These are phyloP conservation scores for Oryza rufipogon DNA, from an alignment of 176 grass and related monocot species.

Conservation along the genomic window DNA sequence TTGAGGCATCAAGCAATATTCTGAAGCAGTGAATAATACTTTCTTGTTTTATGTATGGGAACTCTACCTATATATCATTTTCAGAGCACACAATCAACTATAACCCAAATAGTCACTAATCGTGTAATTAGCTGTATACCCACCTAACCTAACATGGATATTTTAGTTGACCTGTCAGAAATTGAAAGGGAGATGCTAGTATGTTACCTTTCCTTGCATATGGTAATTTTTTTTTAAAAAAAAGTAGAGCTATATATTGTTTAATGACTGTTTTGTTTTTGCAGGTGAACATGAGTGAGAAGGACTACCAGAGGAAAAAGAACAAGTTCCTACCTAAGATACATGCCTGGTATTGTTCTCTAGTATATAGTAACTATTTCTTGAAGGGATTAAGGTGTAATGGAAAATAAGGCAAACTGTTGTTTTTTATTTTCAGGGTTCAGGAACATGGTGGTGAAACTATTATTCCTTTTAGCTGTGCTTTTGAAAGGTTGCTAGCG, in stretches of 20 bases:
- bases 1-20: background rate
- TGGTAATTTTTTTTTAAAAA: background rate
- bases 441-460: slow-evolving; percentile 92
- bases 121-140: background rate
- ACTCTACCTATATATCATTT: background rate
- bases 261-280: slow-evolving; percentile 41
- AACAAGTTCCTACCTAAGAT: slow-evolving; percentile 99
- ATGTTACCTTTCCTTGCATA: background rate
- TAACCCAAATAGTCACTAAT: background rate
- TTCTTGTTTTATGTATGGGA: background rate
- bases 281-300: slow-evolving; percentile 99
- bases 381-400: background rate
- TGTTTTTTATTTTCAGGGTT: slow-evolving; percentile 58
- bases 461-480: slow-evolving; percentile 95
- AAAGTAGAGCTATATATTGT: slow-evolving; percentile 7
- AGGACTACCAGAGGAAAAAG: slow-evolving; percentile 96
- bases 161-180: background rate
- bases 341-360: slow-evolving; percentile 79
- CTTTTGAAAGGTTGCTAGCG: slow-evolving; percentile 77
- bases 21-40: background rate
- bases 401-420: background rate
- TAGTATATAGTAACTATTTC: background rate
- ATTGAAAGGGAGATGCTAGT: background rate
- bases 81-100: background rate
- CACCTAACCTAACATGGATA: background rate